These are phyloP conservation scores for Avena atlantica DNA, from an alignment of 176 grass and related monocot species.

Conservation along the genomic window DNA sequence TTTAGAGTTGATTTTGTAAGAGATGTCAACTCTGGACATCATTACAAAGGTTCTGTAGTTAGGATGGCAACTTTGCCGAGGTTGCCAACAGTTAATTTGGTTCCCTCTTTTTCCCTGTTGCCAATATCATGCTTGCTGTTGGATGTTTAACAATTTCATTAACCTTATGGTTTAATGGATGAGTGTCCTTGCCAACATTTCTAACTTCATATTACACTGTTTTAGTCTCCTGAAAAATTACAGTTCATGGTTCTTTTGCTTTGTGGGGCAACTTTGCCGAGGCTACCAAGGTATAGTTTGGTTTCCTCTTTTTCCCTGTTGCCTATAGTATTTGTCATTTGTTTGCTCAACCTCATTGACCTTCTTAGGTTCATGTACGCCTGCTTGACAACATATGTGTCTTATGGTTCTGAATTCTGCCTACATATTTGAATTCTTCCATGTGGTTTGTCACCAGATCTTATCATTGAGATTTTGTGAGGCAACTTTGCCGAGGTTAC, in stretches of 20 bases:
- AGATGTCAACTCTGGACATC: not conserved
- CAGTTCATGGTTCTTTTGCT: not conserved
- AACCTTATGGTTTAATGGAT: conserved; percentile 34
- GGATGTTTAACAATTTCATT: conserved; percentile 22
- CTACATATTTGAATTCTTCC: not conserved
- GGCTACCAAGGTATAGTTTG: conserved; percentile 58
- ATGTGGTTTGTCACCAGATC: not conserved
- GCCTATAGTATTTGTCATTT: conserved; percentile 44
- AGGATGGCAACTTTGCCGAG: conserved; percentile 55
- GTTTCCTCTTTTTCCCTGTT: conserved; percentile 88
- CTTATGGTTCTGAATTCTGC: not conserved
- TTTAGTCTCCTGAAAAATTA: not conserved
- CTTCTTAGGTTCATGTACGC: conserved; percentile 27
- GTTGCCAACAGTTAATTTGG: conserved; percentile 56
- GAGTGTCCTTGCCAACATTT: conserved; percentile 34
- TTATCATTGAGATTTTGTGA: not conserved
- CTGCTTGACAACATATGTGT: conserved; percentile 41
- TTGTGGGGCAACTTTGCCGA: conserved; percentile 65
- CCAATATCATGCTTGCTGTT: conserved; percentile 38
- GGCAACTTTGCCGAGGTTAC: conserved; percentile 80
- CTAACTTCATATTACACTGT: not conserved
- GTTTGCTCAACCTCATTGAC: conserved; percentile 31
- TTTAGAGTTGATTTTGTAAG: not conserved
- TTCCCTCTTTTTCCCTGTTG: conserved; percentile 66
- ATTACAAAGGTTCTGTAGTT: not conserved